phyloP scores from a whole-genome alignment of 2,329 filamentous ascomycete genomes.

The Fusarium napiforme region DNA sequence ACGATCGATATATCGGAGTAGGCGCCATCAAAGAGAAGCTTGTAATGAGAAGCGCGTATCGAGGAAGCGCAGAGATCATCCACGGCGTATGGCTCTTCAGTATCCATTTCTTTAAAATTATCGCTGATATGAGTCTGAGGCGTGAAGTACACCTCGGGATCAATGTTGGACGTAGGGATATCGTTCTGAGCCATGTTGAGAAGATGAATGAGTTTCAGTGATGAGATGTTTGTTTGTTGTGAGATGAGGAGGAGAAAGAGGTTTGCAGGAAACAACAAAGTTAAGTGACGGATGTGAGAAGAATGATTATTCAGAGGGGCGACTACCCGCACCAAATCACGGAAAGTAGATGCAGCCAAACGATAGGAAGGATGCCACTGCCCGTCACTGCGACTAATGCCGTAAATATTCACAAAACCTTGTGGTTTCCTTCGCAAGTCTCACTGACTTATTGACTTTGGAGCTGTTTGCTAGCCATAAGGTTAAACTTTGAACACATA shows the following conservation, averaged over 20 bases:
- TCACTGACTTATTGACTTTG: rapidly evolving
- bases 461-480: not conserved
- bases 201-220: not conserved
- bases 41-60: not conserved
- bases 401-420: not conserved
- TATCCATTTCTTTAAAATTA: not conserved
- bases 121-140: not conserved
- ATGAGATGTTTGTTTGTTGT: not conserved
- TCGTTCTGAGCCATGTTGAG: not conserved
- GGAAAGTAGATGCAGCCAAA: not conserved
- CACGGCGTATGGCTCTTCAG: not conserved
- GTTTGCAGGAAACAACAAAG: not conserved
- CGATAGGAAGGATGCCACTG: not conserved
- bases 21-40: constrained; percentile 22
- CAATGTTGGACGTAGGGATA: not conserved
- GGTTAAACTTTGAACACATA: not conserved
- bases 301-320: not conserved
- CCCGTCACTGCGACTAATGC: not conserved
- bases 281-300: not conserved
- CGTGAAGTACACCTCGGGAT: rapidly evolving
- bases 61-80: constrained; percentile 8
- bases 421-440: not conserved
- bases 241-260: not conserved
- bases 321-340: not conserved
- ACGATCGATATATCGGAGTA: constrained; percentile 50